A percentile compares a stretch with the other conserved stretches of the same genome.
These are phyloP conservation scores for Nannizziopsis barbatae DNA, from an alignment of 2,329 filamentous ascomycete genomes.

Conservation along the genomic window DNA sequence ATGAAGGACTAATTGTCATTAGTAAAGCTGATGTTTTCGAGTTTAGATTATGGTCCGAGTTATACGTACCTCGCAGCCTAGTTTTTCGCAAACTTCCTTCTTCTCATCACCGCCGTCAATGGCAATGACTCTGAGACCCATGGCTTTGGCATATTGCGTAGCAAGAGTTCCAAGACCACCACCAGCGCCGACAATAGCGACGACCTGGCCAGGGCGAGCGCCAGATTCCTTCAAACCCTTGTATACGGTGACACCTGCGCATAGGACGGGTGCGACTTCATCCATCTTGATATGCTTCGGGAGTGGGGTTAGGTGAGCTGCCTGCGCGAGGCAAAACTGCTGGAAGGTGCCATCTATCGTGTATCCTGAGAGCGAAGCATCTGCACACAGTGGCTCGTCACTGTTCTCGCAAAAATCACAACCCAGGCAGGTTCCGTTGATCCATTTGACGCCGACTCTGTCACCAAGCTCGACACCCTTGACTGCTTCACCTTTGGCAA, in stretches of 20 bases:
- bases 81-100: conserved; percentile 50
- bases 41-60: neutral
- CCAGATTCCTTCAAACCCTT: conserved; percentile 82
- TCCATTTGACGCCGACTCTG: conserved; percentile 80
- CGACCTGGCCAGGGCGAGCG: conserved; percentile 59
- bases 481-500: conserved; percentile 66
- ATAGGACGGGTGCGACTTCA: conserved; percentile 66
- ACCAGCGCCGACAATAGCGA: conserved; percentile 78
- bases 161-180: conserved; percentile 72
- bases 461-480: conserved; percentile 70
- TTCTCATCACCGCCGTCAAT: conserved; percentile 81
- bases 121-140: conserved; percentile 70
- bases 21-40: neutral
- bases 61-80: conserved; percentile 51
- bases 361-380: conserved; percentile 72
- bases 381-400: conserved; percentile 72
- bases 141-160: conserved; percentile 79
- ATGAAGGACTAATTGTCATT: conserved; percentile 46
- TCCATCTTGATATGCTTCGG: conserved; percentile 67
- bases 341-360: conserved; percentile 90
- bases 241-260: conserved; percentile 79
- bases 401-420: conserved; percentile 73
- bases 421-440: conserved; percentile 73
- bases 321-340: conserved; percentile 81
- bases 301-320: conserved; percentile 70